Evolutionary conservation across 768 basidiomycete genomes (phyloP), one percentile per base, ranked within the genome.

Genomic region (Dacryopinax primogenitus): DNA sequence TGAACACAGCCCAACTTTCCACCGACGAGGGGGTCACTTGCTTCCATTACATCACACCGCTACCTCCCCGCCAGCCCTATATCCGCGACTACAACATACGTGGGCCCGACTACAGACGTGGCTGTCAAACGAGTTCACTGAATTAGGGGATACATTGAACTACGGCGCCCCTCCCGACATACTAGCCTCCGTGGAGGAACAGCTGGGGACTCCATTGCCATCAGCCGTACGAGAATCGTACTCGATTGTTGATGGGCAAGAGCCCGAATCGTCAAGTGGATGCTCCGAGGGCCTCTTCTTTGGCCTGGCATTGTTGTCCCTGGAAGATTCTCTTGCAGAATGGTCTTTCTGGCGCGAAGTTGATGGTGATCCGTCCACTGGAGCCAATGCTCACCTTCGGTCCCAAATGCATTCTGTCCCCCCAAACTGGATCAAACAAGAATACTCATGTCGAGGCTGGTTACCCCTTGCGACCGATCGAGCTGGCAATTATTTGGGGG

Each of bases 341-440:
- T 99, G 95, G 93, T 79, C 82, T 35, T 97, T 96, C 73, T 98
- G 96, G 95, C 79, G 95, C 67, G 87, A 89, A 71, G 90, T 97
- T 35, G 94, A 97, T 71, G 80, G 86, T 7, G 95, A 96, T 70
- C 90, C 93, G 0, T 75, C 78, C 6, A 91, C 92, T 0, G 93
- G 92, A 51, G 87, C 84, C 9, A 96, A 94, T 74, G 73, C 79
- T 37, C 79, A 78, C 36, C 79, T 97, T 67, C 80, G 83, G 34
- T 81, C 84, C 35, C 79, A 82, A 21, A 96, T 96, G 95, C 83
- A 84, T 64, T 90, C 90, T 13, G 85, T 96, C 68, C 96, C 96
- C 0, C 84, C 88, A 1, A 83, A 84, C 3, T 98, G 92, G 90
- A 84, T 98, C 70, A 84, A 88, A 72, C 82, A 79, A 68, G 86